Percentiles rank a stretch among this genome's conserved stretches.
Conservation (phyloP, 1,139 yeast genomes). For the Saccharomyces hybrid region DNA sequence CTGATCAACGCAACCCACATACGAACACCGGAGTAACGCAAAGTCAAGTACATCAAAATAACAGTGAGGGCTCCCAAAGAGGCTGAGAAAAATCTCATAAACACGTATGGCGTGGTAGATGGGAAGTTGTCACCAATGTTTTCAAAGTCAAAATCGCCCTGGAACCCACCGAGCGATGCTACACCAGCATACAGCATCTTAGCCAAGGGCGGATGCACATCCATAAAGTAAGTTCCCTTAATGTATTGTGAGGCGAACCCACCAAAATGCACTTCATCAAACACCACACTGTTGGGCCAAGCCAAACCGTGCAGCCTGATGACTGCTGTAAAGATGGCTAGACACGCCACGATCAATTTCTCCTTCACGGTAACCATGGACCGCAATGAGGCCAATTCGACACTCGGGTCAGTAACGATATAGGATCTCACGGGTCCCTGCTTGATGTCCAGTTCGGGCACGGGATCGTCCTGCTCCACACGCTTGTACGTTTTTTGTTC, state of each 20-base stretch:
- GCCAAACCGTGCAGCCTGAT: constrained; percentile 58
- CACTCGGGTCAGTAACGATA: constrained; percentile 40
- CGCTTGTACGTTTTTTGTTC: neutral
- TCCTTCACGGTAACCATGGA: constrained; percentile 33
- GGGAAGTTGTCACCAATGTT: constrained; percentile 64
- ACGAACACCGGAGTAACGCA: constrained; percentile 81
- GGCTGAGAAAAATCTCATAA: constrained; percentile 86
- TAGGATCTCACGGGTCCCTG: constrained; percentile 38
- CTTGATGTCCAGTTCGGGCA: constrained; percentile 36
- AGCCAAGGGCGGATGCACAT: constrained; percentile 91
- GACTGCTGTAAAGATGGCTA: constrained; percentile 46
- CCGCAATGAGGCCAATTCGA: constrained; percentile 35
- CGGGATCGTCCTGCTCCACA: constrained; percentile 34
- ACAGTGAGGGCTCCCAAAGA: constrained; percentile 74
- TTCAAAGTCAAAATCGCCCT: constrained; percentile 66
- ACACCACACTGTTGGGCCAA: constrained; percentile 74
- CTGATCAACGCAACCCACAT: constrained; percentile 66
- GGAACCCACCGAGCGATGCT: constrained; percentile 64
- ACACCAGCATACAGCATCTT: constrained; percentile 81
- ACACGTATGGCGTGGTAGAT: constrained; percentile 55
- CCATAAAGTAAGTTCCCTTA: constrained; percentile 70
- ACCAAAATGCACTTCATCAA: constrained; percentile 87
- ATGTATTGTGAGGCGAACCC: constrained; percentile 73
- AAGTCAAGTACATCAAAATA: constrained; percentile 66
- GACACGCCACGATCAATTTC: constrained; percentile 38